Percentiles rank a stretch among this genome's conserved stretches.
Evolutionary conservation across 495 filamentous ascomycete species (phyloP).

Genomic region (Lophiostoma macrostomum): DNA sequence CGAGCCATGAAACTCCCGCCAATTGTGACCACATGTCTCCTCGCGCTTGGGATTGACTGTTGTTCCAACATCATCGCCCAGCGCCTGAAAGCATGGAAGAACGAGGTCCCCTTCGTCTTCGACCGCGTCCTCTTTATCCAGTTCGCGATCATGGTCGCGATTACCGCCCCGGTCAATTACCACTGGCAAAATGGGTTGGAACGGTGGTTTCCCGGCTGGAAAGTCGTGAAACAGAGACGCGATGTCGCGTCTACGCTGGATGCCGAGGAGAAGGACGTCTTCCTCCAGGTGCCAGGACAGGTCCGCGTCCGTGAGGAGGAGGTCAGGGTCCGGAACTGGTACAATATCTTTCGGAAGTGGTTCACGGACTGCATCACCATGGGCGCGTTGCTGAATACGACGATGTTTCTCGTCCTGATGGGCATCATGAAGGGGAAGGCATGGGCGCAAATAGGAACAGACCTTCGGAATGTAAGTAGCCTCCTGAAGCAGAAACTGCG

Average conservation of each 20-base stretch:
- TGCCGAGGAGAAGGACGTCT: conserved; percentile 13
- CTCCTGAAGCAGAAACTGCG: neutral
- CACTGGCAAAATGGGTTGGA: conserved; percentile 28
- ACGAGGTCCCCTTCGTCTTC: conserved; percentile 16
- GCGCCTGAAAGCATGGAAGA: conserved; percentile 20
- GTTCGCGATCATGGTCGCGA: conserved; percentile 13
- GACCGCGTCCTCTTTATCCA: conserved; percentile 28
- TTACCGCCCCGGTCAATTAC: conserved; percentile 22
- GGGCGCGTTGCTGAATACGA: conserved; percentile 26
- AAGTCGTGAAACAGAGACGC: conserved; percentile 7
- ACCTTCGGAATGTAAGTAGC: conserved; percentile 9
- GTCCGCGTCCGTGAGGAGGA: neutral
- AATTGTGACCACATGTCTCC: conserved; percentile 13
- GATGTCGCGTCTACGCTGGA: conserved; percentile 4
- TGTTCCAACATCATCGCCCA: conserved; percentile 28
- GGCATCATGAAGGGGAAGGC: conserved; percentile 24
- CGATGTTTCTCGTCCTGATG: conserved; percentile 27
- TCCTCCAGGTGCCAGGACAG: neutral
- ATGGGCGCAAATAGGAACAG: conserved; percentile 3
- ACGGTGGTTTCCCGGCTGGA: conserved; percentile 18
- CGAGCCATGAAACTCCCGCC: conserved; percentile 23
- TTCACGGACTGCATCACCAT: conserved; percentile 32
- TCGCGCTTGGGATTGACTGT: conserved; percentile 20
- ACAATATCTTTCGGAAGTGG: conserved; percentile 26
- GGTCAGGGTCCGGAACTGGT: conserved; percentile 22